These are phyloP conservation scores for Boeremia exigua DNA, from an alignment of 2,329 filamentous ascomycete species.

Conservation along the genomic window DNA sequence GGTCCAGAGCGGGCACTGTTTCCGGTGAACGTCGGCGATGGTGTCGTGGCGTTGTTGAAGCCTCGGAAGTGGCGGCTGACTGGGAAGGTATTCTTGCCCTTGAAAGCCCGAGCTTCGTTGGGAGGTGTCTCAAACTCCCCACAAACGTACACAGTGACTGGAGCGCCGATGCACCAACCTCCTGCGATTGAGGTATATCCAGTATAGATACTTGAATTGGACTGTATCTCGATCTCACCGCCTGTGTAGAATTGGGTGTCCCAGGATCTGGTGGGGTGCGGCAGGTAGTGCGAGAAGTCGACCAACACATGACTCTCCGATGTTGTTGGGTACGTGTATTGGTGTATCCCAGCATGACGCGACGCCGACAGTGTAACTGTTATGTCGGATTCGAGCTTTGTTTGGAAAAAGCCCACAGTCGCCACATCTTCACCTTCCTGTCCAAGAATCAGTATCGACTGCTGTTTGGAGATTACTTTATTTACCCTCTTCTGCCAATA, in stretches of 20 bases:
- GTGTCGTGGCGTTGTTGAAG: slow-evolving; percentile 39
- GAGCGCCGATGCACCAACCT: slow-evolving; percentile 48
- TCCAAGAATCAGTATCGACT: background rate
- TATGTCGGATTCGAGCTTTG: slow-evolving; percentile 44
- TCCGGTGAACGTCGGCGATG: slow-evolving; percentile 38
- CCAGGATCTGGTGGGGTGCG: slow-evolving; percentile 41
- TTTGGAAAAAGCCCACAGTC: slow-evolving; percentile 47
- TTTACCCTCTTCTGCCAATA: slow-evolving; percentile 48
- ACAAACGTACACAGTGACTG: slow-evolving; percentile 45
- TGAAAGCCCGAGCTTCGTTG: slow-evolving; percentile 35
- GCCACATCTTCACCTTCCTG: slow-evolving; percentile 41
- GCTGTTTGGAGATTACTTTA: background rate
- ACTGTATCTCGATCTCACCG: slow-evolving; percentile 43
- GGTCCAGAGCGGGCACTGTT: slow-evolving; percentile 38
- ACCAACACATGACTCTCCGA: slow-evolving; percentile 53
- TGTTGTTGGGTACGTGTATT: slow-evolving; percentile 47
- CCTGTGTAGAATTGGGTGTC: slow-evolving; percentile 47
- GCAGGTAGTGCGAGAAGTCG: slow-evolving; percentile 56
- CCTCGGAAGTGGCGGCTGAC: slow-evolving; percentile 41
- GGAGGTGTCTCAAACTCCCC: slow-evolving; percentile 42
- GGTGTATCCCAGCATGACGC: slow-evolving; percentile 47
- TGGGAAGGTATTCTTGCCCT: slow-evolving; percentile 47
- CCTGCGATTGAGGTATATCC: slow-evolving; percentile 44
- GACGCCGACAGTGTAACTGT: slow-evolving; percentile 45
- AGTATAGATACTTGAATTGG: slow-evolving; percentile 37